phyloP scores from a whole-genome alignment of 805 yeast species.

The Ogataea dorogensis region DNA sequence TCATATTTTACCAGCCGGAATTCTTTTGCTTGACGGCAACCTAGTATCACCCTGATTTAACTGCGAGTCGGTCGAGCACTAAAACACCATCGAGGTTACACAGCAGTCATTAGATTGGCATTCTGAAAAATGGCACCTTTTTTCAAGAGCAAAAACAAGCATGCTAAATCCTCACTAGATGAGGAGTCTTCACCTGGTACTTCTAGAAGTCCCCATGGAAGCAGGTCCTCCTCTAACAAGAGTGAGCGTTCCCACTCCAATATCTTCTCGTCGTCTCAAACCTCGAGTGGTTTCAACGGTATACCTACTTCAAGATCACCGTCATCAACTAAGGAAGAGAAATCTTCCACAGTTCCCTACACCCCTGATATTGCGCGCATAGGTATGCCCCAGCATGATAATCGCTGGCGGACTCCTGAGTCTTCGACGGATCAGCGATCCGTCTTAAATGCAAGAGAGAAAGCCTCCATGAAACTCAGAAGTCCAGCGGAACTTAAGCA shows the following conservation, averaged over 20 bases:
- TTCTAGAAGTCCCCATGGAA: constrained; percentile 6
- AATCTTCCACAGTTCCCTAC: not conserved
- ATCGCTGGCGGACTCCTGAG: not conserved
- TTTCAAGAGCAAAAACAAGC: constrained; percentile 26
- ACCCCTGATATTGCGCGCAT: not conserved
- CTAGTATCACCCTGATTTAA: too few species aligned
- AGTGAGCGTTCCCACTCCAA: too few species aligned
- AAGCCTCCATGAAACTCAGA: not conserved
- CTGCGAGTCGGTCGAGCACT: too few species aligned
- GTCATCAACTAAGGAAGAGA: not conserved
- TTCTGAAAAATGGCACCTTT: constrained; percentile 19
- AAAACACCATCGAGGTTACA: too few species aligned
- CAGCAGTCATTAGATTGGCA: too few species aligned
- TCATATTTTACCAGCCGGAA: not conserved
- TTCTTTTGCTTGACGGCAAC: not conserved
- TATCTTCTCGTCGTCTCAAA: not conserved
- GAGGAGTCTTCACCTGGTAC: constrained; percentile 13
- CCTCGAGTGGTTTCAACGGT: too few species aligned
- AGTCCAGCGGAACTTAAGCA: not conserved
- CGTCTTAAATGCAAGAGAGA: not conserved
- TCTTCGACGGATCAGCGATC: not conserved
- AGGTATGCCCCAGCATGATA: not conserved
- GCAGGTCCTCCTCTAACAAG: constrained; percentile 14
- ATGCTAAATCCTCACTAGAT: constrained; percentile 8
- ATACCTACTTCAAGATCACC: not conserved